These are phyloP conservation scores for Citrus hindsii DNA, from an alignment of 345 rosid species.

Conservation along the genomic window DNA sequence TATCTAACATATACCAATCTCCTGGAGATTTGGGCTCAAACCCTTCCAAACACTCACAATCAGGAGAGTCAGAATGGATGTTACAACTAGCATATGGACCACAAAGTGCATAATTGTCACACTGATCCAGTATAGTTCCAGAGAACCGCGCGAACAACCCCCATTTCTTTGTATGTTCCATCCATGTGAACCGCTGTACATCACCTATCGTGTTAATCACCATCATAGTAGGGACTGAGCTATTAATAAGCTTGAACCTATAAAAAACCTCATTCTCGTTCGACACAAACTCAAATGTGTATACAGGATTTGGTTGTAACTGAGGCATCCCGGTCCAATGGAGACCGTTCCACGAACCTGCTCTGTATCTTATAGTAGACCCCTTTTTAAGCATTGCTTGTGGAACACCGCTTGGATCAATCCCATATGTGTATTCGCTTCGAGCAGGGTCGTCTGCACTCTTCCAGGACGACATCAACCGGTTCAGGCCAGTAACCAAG, in stretches of 20 bases:
- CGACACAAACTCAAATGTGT: conserved; percentile 1
- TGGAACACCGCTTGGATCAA: conserved; percentile 38
- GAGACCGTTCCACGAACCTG: conserved; percentile 53
- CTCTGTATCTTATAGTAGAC: conserved; percentile 14
- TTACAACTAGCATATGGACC: conserved; percentile 12
- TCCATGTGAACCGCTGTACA: conserved; percentile 12
- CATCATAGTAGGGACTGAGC: background rate
- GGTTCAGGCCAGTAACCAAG: conserved; percentile 24
- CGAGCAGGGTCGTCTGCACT: conserved; percentile 35
- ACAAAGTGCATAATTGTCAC: conserved; percentile 7
- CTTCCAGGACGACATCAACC: conserved; percentile 36
- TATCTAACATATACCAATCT: conserved; percentile 11
- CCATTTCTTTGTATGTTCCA: conserved; percentile 2
- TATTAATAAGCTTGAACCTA: background rate
- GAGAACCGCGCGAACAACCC: background rate
- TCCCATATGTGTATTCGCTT: conserved; percentile 26
- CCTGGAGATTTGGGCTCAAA: conserved; percentile 10
- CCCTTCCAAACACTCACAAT: conserved; percentile 16
- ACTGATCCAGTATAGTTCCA: background rate
- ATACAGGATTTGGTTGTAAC: background rate
- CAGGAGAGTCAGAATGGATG: background rate
- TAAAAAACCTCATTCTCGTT: background rate
- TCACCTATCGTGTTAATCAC: conserved; percentile 1
- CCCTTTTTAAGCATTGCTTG: conserved; percentile 25
- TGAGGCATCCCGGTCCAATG: conserved; percentile 23